A percentile compares a stretch with the other conserved stretches of the same genome.
Evolutionary conservation across 768 basidiomycete genomes (phyloP).

Genomic region (Termitomyces sp.): DNA sequence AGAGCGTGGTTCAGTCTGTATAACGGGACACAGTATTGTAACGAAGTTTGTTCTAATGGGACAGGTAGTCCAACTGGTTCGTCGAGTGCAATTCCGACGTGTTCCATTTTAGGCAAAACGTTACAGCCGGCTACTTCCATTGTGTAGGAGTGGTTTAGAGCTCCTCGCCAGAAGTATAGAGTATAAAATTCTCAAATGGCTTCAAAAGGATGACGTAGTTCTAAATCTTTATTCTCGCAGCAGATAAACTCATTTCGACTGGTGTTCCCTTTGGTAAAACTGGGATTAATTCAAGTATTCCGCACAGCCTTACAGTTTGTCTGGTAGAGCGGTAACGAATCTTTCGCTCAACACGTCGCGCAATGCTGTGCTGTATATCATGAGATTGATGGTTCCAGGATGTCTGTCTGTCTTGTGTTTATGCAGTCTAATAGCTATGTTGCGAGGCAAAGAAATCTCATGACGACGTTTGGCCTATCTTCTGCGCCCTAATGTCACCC

Average conservation of each 20-base stretch:
- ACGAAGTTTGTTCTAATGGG: too few species aligned
- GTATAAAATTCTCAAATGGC: conserved; percentile 55
- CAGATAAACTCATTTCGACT: conserved; percentile 16
- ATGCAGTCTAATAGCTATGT: neutral
- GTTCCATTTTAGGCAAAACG: too few species aligned
- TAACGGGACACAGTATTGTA: too few species aligned
- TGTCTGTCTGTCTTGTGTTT: conserved; percentile 20
- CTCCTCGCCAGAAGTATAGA: conserved; percentile 67
- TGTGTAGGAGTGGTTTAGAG: conserved; percentile 52
- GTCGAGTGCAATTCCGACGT: too few species aligned
- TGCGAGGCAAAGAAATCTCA: conserved; percentile 49
- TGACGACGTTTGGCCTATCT: conserved; percentile 70
- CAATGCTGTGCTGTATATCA: conserved; percentile 81
- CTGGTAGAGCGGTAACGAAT: conserved; percentile 67
- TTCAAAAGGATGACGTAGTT: conserved; percentile 49
- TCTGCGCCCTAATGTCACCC: conserved; percentile 68
- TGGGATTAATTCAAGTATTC: conserved; percentile 52
- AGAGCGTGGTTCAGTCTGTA: too few species aligned
- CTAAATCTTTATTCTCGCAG: conserved; percentile 38
- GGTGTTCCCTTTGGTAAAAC: conserved; percentile 47
- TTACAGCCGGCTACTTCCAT: too few species aligned
- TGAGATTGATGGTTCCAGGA: conserved; percentile 77
- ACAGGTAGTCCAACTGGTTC: too few species aligned
- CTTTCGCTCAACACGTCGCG: conserved; percentile 74
- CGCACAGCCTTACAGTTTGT: conserved; percentile 62